These are phyloP conservation scores for Pyricularia grisea DNA, from an alignment of 2,329 filamentous ascomycete genomes.

Conservation along the genomic window DNA sequence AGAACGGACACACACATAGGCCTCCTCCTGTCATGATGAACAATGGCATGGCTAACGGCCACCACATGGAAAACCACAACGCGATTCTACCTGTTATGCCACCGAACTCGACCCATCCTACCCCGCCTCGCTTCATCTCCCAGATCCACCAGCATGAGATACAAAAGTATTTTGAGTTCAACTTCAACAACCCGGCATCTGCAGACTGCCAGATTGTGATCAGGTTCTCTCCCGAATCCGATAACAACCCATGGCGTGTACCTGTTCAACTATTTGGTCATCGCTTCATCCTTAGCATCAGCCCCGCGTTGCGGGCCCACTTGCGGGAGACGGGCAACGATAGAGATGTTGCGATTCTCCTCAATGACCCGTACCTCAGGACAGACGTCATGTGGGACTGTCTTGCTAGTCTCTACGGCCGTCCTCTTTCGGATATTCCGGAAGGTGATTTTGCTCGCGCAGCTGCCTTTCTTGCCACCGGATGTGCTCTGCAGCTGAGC, in stretches of 20 bases:
- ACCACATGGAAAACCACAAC: not conserved
- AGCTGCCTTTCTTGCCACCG: not conserved
- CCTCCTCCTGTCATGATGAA: slow-evolving; percentile 9
- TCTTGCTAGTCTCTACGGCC: slow-evolving; percentile 13
- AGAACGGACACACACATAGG: not conserved
- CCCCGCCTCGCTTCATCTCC: not conserved
- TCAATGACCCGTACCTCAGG: slow-evolving; percentile 10
- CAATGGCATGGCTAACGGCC: slow-evolving; percentile 4
- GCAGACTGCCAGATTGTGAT: slow-evolving; percentile 11
- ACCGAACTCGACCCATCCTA: not conserved
- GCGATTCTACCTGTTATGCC: not conserved
- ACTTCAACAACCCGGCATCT: slow-evolving; percentile 7
- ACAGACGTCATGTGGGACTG: slow-evolving; percentile 7
- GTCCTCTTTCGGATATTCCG: slow-evolving; percentile 5
- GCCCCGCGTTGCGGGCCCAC: slow-evolving; percentile 9
- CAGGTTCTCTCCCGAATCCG: slow-evolving; percentile 4
- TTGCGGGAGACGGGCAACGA: not conserved
- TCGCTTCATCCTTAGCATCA: slow-evolving; percentile 11
- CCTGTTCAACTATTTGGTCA: slow-evolving; percentile 11
- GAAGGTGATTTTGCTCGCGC: not conserved
- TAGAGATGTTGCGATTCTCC: not conserved
- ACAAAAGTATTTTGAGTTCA: slow-evolving; percentile 5
- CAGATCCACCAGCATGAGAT: not conserved
- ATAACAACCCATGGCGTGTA: not conserved
- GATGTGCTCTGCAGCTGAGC: not conserved